These are phyloP conservation scores for Paramecium caudatum DNA, from an alignment of 73 alveolate genomes.

Conservation along the genomic window DNA sequence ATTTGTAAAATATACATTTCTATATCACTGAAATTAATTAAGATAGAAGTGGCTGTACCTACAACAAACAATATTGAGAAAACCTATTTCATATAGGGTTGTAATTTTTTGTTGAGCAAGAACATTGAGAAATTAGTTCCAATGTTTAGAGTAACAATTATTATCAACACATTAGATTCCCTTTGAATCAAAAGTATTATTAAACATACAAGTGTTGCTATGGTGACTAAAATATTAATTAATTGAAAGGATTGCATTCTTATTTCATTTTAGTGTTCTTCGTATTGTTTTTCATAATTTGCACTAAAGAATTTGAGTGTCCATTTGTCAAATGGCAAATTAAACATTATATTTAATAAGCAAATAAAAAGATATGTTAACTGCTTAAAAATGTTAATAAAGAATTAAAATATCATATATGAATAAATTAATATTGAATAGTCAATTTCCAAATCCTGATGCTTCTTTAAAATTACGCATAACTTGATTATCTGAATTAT, in stretches of 20 bases:
- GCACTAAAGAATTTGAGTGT: neutral
- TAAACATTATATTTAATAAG: too few relatives aligned
- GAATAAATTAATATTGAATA: neutral
- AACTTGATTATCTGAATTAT: conserved; percentile 83
- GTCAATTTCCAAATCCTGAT: conserved; percentile 67
- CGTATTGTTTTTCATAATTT: neutral
- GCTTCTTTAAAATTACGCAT: conserved; percentile 84
- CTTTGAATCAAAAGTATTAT: neutral
- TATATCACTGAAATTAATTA: neutral
- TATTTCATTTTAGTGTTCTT: conserved; percentile 25
- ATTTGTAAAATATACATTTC: neutral
- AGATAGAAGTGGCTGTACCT: neutral
- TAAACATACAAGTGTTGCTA: neutral
- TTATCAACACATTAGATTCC: neutral
- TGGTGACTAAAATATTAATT: neutral
- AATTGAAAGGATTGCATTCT: neutral
- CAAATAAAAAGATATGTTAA: too few relatives aligned
- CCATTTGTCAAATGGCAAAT: conserved; percentile 20
- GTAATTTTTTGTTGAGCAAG: neutral
- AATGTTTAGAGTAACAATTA: neutral
- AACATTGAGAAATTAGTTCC: neutral
- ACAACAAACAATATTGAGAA: neutral
- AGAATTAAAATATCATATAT: neutral
- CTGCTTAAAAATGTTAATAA: too few relatives aligned
- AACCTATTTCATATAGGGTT: neutral